Evolutionary conservation across 208 protist species (phyloP).

Genomic region (Herpetomonas tarakana): DNA sequence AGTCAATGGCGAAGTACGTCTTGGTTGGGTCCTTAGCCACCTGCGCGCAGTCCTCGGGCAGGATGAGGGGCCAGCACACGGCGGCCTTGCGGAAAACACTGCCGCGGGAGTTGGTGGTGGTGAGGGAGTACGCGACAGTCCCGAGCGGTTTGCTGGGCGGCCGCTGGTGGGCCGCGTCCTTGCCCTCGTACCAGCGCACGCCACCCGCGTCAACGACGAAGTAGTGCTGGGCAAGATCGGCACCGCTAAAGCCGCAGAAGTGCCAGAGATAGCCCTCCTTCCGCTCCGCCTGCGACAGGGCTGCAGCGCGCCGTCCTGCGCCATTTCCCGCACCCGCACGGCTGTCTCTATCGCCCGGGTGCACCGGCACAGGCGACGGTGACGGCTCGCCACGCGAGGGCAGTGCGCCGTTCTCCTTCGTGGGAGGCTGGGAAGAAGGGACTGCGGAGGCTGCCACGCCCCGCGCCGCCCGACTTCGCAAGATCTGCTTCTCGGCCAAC

Average conservation of each 20-base stretch:
- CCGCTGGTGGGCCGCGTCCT: conserved; percentile 15
- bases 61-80: conserved; percentile 64
- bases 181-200: conserved; percentile 40
- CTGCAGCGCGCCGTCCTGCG: too few species aligned
- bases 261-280: not conserved
- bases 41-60: conserved; percentile 51
- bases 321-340: too few species aligned
- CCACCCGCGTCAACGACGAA: conserved; percentile 40
- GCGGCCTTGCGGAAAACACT: conserved; percentile 66
- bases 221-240: conserved; percentile 45
- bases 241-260: not conserved
- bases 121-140: conserved; percentile 38
- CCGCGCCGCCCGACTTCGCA: not conserved
- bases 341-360: not conserved
- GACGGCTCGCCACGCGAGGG: not conserved
- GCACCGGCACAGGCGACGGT: not conserved
- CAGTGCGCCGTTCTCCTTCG: not conserved
- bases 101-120: conserved; percentile 57
- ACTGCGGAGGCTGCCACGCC: not conserved
- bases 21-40: conserved; percentile 23
- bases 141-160: conserved; percentile 21
- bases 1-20: conserved; percentile 64
- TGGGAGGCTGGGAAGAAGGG: not conserved
- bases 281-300: not conserved
- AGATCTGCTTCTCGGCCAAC: not conserved